Conservation (phyloP, 139 green algal genomes). For the Nannochloris sp. region DNA sequence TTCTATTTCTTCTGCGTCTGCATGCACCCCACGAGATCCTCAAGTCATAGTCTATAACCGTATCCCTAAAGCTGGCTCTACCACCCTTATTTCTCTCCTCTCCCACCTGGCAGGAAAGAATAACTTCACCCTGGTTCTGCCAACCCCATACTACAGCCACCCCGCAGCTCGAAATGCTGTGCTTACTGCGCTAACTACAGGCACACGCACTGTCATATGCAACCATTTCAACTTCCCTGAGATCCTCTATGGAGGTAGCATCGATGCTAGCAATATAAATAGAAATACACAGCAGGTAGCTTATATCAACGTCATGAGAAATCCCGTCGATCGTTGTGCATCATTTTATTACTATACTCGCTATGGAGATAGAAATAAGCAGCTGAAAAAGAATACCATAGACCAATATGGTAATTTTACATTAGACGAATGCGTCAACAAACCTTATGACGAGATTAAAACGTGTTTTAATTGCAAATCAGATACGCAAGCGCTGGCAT, state of each 20-base stretch:
- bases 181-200: not conserved
- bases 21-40: not conserved
- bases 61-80: slow-evolving; percentile 4
- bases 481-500: not conserved
- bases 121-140: slow-evolving; percentile 2
- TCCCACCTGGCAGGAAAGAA: not conserved
- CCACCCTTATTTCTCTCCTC: slow-evolving; percentile 3
- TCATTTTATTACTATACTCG: slow-evolving; percentile 6
- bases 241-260: no score
- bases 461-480: slow-evolving; percentile 11
- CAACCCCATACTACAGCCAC: not conserved
- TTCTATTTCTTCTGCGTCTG: no score
- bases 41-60: slow-evolving; percentile 3
- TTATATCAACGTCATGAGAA: slow-evolving; percentile 10
- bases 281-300: not conserved
- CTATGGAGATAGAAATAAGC: not conserved
- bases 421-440: slow-evolving; percentile 1
- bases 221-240: slow-evolving; percentile 14
- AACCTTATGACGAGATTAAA: not conserved
- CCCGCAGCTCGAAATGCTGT: not conserved
- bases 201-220: not conserved
- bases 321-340: not conserved
- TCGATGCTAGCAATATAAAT: no score
- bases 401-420: not conserved
- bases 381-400: not conserved